Percentiles rank a stretch among this genome's conserved stretches.
Evolutionary conservation across 768 basidiomycete species (phyloP).

Genomic region (Clitopilus hobsonii): DNA sequence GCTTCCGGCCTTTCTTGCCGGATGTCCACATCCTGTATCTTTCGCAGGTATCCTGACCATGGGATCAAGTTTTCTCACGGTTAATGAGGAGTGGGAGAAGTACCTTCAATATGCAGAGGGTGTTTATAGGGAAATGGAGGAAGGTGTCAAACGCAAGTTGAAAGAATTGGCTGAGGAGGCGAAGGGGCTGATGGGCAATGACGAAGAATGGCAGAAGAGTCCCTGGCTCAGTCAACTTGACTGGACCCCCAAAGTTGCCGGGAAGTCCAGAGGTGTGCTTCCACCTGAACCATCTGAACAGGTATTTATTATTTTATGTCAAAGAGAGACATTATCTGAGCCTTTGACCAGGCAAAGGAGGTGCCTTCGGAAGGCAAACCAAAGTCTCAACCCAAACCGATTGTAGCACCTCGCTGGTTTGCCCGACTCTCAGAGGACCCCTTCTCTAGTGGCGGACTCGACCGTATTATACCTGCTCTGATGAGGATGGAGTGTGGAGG

Average conservation of each 20-base stretch:
- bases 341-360: neutral
- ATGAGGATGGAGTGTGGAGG: constrained; percentile 60
- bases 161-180: constrained; percentile 71
- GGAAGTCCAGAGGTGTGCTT: constrained; percentile 60
- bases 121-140: constrained; percentile 69
- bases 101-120: constrained; percentile 78
- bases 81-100: constrained; percentile 84
- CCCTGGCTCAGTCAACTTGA: constrained; percentile 89
- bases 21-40: constrained; percentile 89
- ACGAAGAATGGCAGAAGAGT: constrained; percentile 57
- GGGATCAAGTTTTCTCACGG: constrained; percentile 88
- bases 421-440: constrained; percentile 40
- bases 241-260: constrained; percentile 85
- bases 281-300: constrained; percentile 24
- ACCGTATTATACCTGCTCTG: constrained; percentile 62
- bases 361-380: neutral
- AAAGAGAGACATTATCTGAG: neutral
- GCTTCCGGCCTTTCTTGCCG: constrained; percentile 74
- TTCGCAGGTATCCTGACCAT: constrained; percentile 90
- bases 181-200: constrained; percentile 43
- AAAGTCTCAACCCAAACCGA: neutral
- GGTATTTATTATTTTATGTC: constrained; percentile 7
- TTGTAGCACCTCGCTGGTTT: constrained; percentile 53
- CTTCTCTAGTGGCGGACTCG: constrained; percentile 33
- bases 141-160: constrained; percentile 66